These are phyloP conservation scores for Lantana camara DNA, from an alignment of 257 asterid species.

Conservation along the genomic window DNA sequence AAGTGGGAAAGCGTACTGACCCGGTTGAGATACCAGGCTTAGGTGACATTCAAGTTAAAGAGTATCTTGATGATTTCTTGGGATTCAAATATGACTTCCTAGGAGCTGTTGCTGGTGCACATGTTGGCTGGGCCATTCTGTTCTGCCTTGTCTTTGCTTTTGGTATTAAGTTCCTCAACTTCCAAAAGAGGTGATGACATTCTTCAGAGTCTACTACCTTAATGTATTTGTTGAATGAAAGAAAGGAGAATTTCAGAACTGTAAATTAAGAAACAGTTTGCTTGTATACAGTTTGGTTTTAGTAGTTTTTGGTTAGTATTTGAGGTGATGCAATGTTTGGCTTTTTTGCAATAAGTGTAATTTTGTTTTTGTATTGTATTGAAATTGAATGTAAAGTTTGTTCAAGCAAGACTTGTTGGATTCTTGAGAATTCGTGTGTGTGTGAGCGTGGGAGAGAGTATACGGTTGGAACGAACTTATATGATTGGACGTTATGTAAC, in stretches of 20 bases:
- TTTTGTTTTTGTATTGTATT: too few species aligned
- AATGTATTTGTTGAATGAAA: too few species aligned
- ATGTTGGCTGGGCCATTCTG: conserved; percentile 66
- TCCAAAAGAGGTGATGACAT: conserved; percentile 63
- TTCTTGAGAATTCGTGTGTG: too few species aligned
- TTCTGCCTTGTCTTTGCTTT: conserved; percentile 70
- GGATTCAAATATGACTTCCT: conserved; percentile 75
- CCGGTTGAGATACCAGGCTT: conserved; percentile 51
- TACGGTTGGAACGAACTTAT: too few species aligned
- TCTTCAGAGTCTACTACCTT: too few species aligned
- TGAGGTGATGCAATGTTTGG: not conserved
- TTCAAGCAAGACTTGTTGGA: too few species aligned
- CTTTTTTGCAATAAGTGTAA: conserved; percentile 11
- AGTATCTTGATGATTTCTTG: conserved; percentile 41
- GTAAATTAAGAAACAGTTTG: not conserved
- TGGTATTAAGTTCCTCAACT: conserved; percentile 70
- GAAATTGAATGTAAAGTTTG: too few species aligned
- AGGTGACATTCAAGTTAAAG: conserved; percentile 36
- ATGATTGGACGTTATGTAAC: too few species aligned
- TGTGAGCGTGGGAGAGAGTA: too few species aligned
- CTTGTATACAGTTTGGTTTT: not conserved
- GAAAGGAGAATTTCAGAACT: not conserved
- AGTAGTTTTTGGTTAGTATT: too few species aligned
- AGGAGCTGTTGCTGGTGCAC: conserved; percentile 66
- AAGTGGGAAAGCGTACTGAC: conserved; percentile 50